A percentile compares a stretch with the other conserved stretches of the same genome.
Conservation (phyloP, 208 protist genomes). For the Endotrypanum monterogeii region DNA sequence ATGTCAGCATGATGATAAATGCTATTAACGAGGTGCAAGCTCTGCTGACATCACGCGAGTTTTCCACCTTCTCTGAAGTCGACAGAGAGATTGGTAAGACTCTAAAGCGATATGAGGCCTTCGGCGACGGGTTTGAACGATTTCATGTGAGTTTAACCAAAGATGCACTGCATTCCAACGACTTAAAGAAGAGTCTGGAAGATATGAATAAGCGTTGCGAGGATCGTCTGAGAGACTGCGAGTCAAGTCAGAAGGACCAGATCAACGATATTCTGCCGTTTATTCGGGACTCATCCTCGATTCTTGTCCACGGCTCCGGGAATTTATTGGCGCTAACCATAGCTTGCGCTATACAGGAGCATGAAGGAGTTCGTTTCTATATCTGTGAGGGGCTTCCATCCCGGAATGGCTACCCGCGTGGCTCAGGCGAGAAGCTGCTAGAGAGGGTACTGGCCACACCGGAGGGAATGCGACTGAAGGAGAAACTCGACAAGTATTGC, state of each 20-base stretch:
- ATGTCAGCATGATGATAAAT: conserved; percentile 72
- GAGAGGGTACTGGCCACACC: conserved; percentile 54
- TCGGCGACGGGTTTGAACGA: conserved; percentile 80
- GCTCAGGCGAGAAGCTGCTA: conserved; percentile 56
- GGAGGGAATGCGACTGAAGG: conserved; percentile 61
- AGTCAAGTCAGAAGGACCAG: conserved; percentile 75
- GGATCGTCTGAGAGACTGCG: conserved; percentile 54
- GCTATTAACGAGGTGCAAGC: conserved; percentile 72
- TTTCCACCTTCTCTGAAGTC: conserved; percentile 81
- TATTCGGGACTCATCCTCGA: conserved; percentile 69
- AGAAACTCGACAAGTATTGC: conserved; percentile 64
- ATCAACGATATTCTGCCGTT: conserved; percentile 89
- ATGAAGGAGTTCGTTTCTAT: conserved; percentile 86
- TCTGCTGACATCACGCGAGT: conserved; percentile 52
- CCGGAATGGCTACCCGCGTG: conserved; percentile 50
- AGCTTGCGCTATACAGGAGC: conserved; percentile 76
- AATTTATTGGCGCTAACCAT: conserved; percentile 74
- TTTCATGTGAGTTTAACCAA: conserved; percentile 71
- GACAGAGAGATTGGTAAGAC: conserved; percentile 75
- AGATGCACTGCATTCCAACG: conserved; percentile 49
- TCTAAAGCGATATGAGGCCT: conserved; percentile 65
- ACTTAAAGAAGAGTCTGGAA: conserved; percentile 52
- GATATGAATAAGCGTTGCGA: conserved; percentile 78
- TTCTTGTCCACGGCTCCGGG: conserved; percentile 86
- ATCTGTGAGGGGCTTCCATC: conserved; percentile 75